Conservation (phyloP, 495 filamentous ascomycete species). For the Aspergillus homomorphus region DNA sequence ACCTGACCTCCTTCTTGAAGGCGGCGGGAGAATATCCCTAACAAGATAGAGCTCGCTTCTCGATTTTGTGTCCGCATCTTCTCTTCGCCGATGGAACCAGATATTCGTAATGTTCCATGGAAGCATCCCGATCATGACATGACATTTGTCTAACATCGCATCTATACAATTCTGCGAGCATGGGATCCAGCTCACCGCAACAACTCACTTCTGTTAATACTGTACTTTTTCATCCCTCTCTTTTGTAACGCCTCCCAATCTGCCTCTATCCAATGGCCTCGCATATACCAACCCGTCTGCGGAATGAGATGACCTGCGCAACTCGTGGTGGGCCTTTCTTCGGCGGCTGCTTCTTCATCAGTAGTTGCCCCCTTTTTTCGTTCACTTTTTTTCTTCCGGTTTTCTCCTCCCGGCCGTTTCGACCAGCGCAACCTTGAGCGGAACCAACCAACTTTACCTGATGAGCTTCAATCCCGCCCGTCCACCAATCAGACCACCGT, state of each 20-base stretch:
- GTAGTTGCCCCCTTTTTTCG: background rate
- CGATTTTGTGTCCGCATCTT: too few species aligned
- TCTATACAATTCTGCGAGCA: background rate
- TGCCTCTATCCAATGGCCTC: too few species aligned
- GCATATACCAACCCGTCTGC: background rate
- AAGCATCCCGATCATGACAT: background rate
- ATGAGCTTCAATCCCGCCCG: background rate
- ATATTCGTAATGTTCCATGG: background rate
- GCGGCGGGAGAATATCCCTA: background rate
- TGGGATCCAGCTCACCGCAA: background rate
- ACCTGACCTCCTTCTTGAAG: too few species aligned
- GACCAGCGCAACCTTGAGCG: background rate
- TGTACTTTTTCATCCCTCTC: too few species aligned
- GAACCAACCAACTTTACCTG: background rate
- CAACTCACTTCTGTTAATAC: too few species aligned
- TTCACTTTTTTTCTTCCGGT: background rate
- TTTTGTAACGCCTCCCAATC: too few species aligned
- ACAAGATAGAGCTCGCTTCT: background rate
- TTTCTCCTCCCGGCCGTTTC: background rate
- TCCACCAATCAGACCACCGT: conserved; percentile 13
- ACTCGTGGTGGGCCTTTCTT: background rate
- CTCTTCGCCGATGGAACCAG: background rate
- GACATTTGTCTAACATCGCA: background rate
- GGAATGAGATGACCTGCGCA: background rate
- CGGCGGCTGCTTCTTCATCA: background rate